Evolutionary conservation across 495 filamentous ascomycete species (phyloP).

Genomic region (Platismatia glauca): DNA sequence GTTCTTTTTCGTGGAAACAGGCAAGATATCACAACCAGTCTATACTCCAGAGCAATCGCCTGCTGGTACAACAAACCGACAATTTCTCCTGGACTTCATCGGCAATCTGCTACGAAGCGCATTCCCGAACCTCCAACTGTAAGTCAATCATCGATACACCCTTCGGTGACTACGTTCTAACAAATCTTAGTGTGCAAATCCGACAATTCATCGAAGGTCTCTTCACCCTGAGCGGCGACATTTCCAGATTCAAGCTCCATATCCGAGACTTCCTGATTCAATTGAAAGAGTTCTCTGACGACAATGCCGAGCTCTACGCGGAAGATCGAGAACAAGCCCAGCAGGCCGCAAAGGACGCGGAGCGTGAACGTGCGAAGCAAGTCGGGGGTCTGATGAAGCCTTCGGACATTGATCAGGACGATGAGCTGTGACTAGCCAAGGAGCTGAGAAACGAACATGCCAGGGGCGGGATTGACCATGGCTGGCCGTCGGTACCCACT

Average conservation of each 20-base stretch:
- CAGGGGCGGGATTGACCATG: conserved; percentile 16
- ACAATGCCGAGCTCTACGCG: conserved; percentile 86
- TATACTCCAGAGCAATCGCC: conserved; percentile 75
- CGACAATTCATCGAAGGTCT: conserved; percentile 77
- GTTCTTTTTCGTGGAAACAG: conserved; percentile 81
- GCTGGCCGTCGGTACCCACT: conserved; percentile 4
- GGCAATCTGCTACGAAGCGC: conserved; percentile 78
- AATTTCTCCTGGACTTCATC: conserved; percentile 82
- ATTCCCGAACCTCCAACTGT: conserved; percentile 89
- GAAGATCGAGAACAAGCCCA: conserved; percentile 85
- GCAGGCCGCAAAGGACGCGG: conserved; percentile 66
- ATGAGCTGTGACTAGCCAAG: conserved; percentile 79
- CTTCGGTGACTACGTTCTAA: conserved; percentile 8
- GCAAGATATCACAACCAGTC: conserved; percentile 85
- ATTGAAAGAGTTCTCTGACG: conserved; percentile 86
- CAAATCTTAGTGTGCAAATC: conserved; percentile 62
- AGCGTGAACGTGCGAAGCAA: conserved; percentile 80
- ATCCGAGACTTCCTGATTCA: conserved; percentile 96
- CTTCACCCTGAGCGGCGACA: conserved; percentile 70
- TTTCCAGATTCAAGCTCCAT: conserved; percentile 84
- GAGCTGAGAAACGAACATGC: conserved; percentile 53
- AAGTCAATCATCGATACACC: conserved; percentile 34
- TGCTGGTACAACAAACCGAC: conserved; percentile 73
- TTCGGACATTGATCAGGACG: conserved; percentile 81
- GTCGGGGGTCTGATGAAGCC: conserved; percentile 89